Base-by-base conservation (phyloP, 2,329 filamentous ascomycete genomes). In the Parasarocladium wereldwijsianum region DNA sequence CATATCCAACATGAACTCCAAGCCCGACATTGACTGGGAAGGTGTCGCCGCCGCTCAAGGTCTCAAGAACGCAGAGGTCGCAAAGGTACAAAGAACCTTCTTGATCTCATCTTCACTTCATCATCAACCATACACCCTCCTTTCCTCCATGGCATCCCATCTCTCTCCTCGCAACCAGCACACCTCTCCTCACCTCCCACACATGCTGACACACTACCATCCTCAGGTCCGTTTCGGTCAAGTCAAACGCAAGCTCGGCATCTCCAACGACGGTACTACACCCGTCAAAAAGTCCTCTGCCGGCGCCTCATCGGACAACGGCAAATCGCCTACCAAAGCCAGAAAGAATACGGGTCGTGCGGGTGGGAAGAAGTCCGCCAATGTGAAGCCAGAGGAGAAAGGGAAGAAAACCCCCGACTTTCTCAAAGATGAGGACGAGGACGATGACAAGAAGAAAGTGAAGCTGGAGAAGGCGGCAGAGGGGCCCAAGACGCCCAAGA, bases 141-240 rank as follows among this genome's bases (percentile, higher is more conserved):
- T 16, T 19, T 8, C 16, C 26, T 19, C 9, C 11, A 4, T n/a
- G n/a, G n/a, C n/a, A n/a, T n/a, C n/a, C n/a, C n/a, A n/a, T n/a
- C n/a, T n/a, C n/a, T n/a, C n/a, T n/a, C n/a, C n/a, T n/a, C n/a
- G n/a, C n/a, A n/a, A n/a, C n/a, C n/a, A n/a, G n/a, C n/a, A n/a
- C n/a, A n/a, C n/a, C n/a, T n/a, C n/a, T 11, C 8, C 15, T 28
- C 12, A n/a, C 5, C n/a, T 12, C 6, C 24, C 10, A 19, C 17
- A 19, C 8, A 6, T 4, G 15, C 24, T 28, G 26, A 28, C 26
- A 15, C 14, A 13, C 5, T 9, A 5, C 1, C 19, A 22, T n/a
- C n/a, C n/a, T n/a, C 33, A 61, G 51, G 53, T 57, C 22, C 60
- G 64, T 26, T 69, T 60, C 33, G 53, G 58, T 4, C 62, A 68